Conservation (phyloP, 2,329 filamentous ascomycete genomes). For the Thielaviopsis ethacetica region DNA sequence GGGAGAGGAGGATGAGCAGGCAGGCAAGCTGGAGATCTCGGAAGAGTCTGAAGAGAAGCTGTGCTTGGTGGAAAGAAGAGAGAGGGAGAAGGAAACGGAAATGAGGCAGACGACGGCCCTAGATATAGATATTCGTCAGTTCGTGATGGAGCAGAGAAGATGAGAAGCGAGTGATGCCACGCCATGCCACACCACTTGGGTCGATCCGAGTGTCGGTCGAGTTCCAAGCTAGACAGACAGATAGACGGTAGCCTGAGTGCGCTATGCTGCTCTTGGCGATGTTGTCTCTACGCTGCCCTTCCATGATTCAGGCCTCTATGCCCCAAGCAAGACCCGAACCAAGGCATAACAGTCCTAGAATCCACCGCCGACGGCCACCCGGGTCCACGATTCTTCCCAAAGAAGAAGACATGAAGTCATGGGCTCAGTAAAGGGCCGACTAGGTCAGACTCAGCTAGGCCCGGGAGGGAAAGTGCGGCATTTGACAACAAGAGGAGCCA, state of each 20-base stretch:
- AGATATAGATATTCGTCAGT: conserved; percentile 9
- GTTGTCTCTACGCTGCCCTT: too few species aligned
- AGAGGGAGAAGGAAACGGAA: conserved; percentile 1
- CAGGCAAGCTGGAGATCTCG: conserved; percentile 6
- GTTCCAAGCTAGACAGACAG: not conserved
- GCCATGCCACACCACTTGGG: too few species aligned
- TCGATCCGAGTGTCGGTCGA: not conserved
- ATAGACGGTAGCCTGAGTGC: too few species aligned
- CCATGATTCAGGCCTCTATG: too few species aligned
- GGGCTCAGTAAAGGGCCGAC: conserved; percentile 9
- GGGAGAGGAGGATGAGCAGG: not conserved
- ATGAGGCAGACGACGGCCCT: conserved; percentile 6
- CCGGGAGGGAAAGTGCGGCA: not conserved
- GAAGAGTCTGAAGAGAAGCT: conserved; percentile 4
- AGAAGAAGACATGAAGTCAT: conserved; percentile 4
- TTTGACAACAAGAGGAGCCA: not conserved
- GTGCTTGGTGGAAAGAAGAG: conserved; percentile 10
- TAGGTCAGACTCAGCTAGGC: conserved; percentile 4
- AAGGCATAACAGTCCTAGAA: not conserved
- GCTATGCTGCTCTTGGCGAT: too few species aligned
- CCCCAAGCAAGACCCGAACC: too few species aligned
- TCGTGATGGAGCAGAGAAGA: not conserved
- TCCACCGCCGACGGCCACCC: too few species aligned
- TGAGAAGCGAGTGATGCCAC: not conserved
- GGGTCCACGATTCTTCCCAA: not conserved